A percentile compares a stretch with the other conserved stretches of the same genome.
These are phyloP conservation scores for Cucumis cinereus DNA, from an alignment of 306 rosid genomes.

Conservation along the genomic window DNA sequence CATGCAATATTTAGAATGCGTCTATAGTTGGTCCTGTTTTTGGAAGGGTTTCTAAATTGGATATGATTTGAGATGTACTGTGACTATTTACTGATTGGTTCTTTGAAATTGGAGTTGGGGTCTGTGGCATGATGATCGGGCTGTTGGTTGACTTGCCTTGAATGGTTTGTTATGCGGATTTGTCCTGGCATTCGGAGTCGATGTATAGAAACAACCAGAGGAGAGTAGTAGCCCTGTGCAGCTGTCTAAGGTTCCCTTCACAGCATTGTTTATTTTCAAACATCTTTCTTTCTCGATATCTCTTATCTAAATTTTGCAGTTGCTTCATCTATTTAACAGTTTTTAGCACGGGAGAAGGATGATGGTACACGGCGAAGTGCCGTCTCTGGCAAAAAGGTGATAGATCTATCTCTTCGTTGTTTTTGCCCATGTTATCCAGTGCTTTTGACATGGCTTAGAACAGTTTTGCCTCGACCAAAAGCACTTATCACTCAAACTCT, in stretches of 20 bases:
- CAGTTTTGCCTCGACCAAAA: neutral
- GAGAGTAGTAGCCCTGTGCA: slow-evolving; percentile 67
- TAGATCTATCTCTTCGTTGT: neutral
- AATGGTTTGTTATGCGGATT: slow-evolving; percentile 55
- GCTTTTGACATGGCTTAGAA: neutral
- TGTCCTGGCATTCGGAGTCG: slow-evolving; percentile 81
- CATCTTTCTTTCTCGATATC: neutral
- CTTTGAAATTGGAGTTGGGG: slow-evolving; percentile 98
- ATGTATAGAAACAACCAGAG: slow-evolving; percentile 72
- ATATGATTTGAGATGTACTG: slow-evolving; percentile 39
- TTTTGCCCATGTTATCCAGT: neutral
- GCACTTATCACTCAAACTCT: neutral
- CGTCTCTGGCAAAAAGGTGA: slow-evolving; percentile 94
- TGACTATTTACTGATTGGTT: slow-evolving; percentile 69
- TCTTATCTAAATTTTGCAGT: neutral
- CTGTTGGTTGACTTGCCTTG: slow-evolving; percentile 55
- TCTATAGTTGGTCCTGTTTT: neutral
- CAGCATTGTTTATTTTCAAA: neutral
- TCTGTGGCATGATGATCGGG: slow-evolving; percentile 63
- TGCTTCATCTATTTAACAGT: slow-evolving; percentile 31
- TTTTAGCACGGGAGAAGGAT: slow-evolving; percentile 72
- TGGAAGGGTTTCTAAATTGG: neutral
- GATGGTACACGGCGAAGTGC: slow-evolving; percentile 86
- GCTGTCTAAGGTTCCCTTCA: slow-evolving; percentile 74
- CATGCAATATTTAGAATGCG: neutral